phyloP scores from a whole-genome alignment of 139 green algal species.

The Asterochloris sp. region DNA sequence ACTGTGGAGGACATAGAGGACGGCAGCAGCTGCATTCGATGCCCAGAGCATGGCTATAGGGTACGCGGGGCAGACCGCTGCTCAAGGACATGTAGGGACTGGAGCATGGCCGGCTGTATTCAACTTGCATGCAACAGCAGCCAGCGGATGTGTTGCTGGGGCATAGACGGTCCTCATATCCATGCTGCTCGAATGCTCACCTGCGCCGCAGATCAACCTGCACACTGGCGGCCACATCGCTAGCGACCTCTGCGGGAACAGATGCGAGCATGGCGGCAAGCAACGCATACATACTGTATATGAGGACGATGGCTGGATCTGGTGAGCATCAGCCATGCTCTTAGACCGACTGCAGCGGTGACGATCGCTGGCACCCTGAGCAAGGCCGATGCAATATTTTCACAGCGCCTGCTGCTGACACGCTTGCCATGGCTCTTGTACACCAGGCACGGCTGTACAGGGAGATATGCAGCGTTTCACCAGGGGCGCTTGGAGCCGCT shows the following conservation, averaged over 20 bases:
- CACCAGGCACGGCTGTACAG: not conserved
- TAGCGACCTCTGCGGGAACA: slow-evolving; percentile 11
- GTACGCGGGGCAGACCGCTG: slow-evolving; percentile 13
- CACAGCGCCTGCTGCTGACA: not conserved
- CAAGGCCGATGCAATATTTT: not conserved
- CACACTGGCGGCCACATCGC: slow-evolving; percentile 17
- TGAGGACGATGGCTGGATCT: slow-evolving; percentile 17
- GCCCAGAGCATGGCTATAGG: slow-evolving; percentile 65
- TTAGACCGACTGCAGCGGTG: no score
- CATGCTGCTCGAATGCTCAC: not conserved
- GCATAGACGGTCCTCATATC: not conserved
- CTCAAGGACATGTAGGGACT: not conserved
- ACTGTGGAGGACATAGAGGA: slow-evolving; percentile 45
- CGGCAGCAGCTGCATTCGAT: slow-evolving; percentile 50
- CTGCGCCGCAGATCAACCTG: slow-evolving; percentile 12
- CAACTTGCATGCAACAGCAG: not conserved
- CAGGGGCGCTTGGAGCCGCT: not conserved
- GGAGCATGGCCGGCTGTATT: not conserved
- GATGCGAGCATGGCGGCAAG: slow-evolving; percentile 10
- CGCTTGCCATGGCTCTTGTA: not conserved
- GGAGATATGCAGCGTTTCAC: not conserved
- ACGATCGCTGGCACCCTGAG: not conserved
- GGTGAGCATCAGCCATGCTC: not conserved
- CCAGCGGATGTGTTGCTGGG: not conserved
- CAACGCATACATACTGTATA: slow-evolving; percentile 22